Percentiles rank a stretch among this genome's conserved stretches.
Conservation (phyloP, 1,284 basidiomycete genomes). For the Bondarzewia mesenterica region DNA sequence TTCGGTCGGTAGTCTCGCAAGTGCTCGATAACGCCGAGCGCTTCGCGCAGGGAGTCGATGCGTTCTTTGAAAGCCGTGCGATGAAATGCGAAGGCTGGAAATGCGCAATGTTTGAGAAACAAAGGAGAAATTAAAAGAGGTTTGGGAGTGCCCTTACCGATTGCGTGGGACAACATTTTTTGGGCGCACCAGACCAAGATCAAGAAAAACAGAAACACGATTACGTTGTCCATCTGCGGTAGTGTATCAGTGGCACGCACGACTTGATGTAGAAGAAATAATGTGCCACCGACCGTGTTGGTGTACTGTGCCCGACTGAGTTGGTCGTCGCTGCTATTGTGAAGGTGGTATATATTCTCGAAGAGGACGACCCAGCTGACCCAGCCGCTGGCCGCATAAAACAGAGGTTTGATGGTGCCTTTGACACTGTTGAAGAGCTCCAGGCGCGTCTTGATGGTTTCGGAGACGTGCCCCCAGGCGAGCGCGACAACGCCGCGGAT, state of each 20-base stretch:
- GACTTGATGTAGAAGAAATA: conserved; percentile 8
- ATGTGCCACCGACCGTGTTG: conserved; percentile 26
- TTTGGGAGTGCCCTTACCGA: conserved; percentile 27
- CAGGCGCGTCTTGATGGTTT: conserved; percentile 52
- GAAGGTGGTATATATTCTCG: conserved; percentile 48
- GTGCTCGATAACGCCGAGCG: conserved; percentile 58
- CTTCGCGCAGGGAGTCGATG: conserved; percentile 44
- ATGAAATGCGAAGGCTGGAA: conserved; percentile 63
- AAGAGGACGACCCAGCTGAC: conserved; percentile 68
- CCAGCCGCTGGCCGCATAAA: conserved; percentile 61
- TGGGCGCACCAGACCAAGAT: conserved; percentile 51
- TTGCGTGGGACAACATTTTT: conserved; percentile 57
- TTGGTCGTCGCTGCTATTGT: conserved; percentile 31
- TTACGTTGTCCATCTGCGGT: conserved; percentile 40
- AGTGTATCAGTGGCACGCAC: neutral
- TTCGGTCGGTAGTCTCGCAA: conserved; percentile 63
- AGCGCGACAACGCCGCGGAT: conserved; percentile 43
- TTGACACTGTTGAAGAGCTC: conserved; percentile 66
- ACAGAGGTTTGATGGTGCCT: conserved; percentile 55
- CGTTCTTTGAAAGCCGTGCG: conserved; percentile 70
- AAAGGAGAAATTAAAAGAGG: neutral
- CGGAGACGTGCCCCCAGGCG: conserved; percentile 69
- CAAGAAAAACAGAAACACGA: conserved; percentile 67
- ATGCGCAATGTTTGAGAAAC: neutral
- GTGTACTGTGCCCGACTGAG: conserved; percentile 50